Conservation (phyloP, 2,329 filamentous ascomycete genomes). For the Claviceps fusiformis region DNA sequence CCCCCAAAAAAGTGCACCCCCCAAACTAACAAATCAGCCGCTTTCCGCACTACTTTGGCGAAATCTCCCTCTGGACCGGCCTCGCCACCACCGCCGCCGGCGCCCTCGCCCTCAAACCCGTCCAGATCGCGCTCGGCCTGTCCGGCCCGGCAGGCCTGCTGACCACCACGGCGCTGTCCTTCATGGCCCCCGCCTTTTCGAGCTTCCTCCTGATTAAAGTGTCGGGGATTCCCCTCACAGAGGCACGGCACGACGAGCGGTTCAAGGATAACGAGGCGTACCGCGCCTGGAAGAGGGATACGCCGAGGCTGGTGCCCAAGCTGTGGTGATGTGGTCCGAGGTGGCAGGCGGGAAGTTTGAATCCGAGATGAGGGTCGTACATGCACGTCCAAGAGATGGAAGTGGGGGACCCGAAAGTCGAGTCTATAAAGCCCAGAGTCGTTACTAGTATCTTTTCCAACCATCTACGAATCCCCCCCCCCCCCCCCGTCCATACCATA, state of each 20-base stretch:
- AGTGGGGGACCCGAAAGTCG: too few species aligned
- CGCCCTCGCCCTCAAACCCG: constrained; percentile 37
- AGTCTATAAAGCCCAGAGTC: too few species aligned
- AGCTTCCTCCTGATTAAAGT: constrained; percentile 50
- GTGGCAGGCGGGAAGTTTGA: too few species aligned
- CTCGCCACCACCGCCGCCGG: constrained; percentile 47
- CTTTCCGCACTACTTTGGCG: constrained; percentile 63
- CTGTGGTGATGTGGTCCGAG: constrained; percentile 22
- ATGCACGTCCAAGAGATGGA: too few species aligned
- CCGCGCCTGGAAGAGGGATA: constrained; percentile 53
- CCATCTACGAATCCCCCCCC: too few species aligned
- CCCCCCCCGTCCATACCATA: too few species aligned
- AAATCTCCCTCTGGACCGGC: constrained; percentile 54
- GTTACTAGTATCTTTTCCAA: too few species aligned
- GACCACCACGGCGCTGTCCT: constrained; percentile 30
- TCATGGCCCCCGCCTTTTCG: constrained; percentile 49
- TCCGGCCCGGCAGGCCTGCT: constrained; percentile 22
- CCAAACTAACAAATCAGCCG: constrained; percentile 18
- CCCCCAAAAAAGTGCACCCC: too few species aligned
- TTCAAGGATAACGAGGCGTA: constrained; percentile 53
- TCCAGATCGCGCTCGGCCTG: constrained; percentile 44
- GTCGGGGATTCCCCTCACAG: constrained; percentile 50
- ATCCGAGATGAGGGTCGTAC: too few species aligned
- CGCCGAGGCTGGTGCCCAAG: constrained; percentile 51
- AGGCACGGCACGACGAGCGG: constrained; percentile 53